Base-by-base conservation (phyloP, 352 stramenopile genomes). In the Phytophthora agathidicida region DNA sequence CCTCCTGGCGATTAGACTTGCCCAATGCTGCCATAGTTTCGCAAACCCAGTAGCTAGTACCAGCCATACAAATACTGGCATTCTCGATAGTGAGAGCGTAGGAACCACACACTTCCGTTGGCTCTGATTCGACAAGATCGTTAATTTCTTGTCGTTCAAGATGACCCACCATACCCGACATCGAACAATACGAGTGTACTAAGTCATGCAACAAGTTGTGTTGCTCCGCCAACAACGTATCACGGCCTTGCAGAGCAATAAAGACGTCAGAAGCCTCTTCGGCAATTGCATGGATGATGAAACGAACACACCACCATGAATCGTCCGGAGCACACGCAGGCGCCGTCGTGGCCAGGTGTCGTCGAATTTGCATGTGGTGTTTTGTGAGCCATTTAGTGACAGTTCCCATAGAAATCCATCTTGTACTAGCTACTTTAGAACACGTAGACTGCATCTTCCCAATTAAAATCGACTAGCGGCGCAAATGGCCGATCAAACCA, bases 331-430 rank as follows among this genome's bases (percentile, higher is more conserved):
- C 16, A 43, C 36, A 19, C n/a, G 36, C 19, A 14, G 17, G 17
- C 8, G 36, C 36, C 36, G 27, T 43, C 36, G 3, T 6, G 8
- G 36, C 20, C 28, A 43, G n/a, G 36, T 43, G 36, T 3, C n/a
- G 36, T 19, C 36, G 36, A 43, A 43, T 43, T 11, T n/a, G n/a
- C n/a, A n/a, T n/a, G n/a, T 19, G 36, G 20, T 43, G 17, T 43
- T 43, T 43, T 5, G 36, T 43, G 8, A 43, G 36, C 36, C 36
- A 43, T 28, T 43, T 43, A 11, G 36, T 28, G 19, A 30, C 36
- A 16, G 36, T 43, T 43, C 36, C 36, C 36, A 43, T 43, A 11
- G 19, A 43, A 43, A 43, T 43, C 17, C 36, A 43, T 43, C 36
- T 5, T 8, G 36, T 28, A n/a, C n/a, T n/a, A n/a, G n/a, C n/a